These are phyloP conservation scores for Chlamydomonas applanata DNA, from an alignment of 139 green algal species.

Conservation along the genomic window DNA sequence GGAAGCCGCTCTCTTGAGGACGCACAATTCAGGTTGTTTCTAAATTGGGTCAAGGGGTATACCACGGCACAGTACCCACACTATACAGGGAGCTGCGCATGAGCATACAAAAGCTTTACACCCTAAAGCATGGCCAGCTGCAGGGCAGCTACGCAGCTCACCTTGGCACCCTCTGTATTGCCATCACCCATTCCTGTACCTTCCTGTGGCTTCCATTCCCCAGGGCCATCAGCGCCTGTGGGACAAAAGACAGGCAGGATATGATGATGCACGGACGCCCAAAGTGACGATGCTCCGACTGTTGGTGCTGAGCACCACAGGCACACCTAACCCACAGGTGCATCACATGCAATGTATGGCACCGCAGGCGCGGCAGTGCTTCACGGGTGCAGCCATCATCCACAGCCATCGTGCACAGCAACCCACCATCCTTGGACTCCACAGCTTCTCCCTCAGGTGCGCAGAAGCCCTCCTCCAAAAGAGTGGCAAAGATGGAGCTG, in stretches of 20 bases:
- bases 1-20: no score
- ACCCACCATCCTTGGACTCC: constrained; percentile 24
- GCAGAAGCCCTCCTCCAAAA: constrained; percentile 93
- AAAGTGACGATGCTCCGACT: no score
- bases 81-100: no score
- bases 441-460: constrained; percentile 50
- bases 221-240: constrained; percentile 43
- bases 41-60: no score
- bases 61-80: no score
- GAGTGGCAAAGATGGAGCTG: constrained; percentile 67
- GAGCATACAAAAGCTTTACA: neutral
- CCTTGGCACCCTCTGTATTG: constrained; percentile 55
- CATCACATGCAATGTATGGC: neutral
- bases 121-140: neutral
- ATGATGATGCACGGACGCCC: no score
- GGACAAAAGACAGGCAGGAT: no score
- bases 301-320: no score
- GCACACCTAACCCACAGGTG: no score
- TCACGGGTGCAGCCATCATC: neutral
- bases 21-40: no score
- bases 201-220: constrained; percentile 55
- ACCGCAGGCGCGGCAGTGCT: neutral
- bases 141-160: no score
- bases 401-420: neutral
- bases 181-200: constrained; percentile 90